Evolutionary conservation across 352 stramenopile species (phyloP).

Genomic region (Globisporangium heterothallicum): DNA sequence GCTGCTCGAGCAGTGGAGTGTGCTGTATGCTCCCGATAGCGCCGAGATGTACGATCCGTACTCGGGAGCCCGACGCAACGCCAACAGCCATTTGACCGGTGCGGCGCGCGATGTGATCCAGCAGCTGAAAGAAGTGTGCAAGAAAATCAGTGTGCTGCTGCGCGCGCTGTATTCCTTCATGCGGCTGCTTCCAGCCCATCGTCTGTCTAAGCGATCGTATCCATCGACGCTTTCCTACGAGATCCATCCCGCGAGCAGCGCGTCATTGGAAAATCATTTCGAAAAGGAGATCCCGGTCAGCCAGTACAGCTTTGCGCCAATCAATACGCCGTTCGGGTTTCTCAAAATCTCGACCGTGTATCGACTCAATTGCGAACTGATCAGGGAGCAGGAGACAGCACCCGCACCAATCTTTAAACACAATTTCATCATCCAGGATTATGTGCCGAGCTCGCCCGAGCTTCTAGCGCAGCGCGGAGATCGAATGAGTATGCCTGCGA

Average conservation of each 20-base stretch:
- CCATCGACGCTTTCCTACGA: constrained; percentile 58
- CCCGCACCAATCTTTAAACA: constrained; percentile 57
- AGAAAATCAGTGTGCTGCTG: constrained; percentile 70
- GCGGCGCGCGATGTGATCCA: constrained; percentile 67
- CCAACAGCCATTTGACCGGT: constrained; percentile 14
- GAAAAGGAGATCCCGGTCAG: constrained; percentile 37
- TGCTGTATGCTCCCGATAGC: constrained; percentile 43
- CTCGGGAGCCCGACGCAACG: background rate
- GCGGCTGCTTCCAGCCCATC: constrained; percentile 62
- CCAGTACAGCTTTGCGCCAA: constrained; percentile 72
- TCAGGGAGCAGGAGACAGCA: constrained; percentile 27
- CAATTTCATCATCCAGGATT: constrained; percentile 84
- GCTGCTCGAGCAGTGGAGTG: constrained; percentile 73
- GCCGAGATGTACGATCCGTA: constrained; percentile 19
- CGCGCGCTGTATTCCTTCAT: constrained; percentile 75
- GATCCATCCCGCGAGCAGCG: constrained; percentile 30
- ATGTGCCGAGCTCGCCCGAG: constrained; percentile 66
- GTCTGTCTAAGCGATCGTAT: constrained; percentile 62
- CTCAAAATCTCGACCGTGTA: constrained; percentile 67
- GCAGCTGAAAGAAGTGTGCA: constrained; percentile 76
- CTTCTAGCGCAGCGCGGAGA: constrained; percentile 13
- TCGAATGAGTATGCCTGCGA: constrained; percentile 3
- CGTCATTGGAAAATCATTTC: constrained; percentile 23
- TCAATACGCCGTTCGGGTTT: constrained; percentile 70
- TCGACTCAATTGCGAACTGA: constrained; percentile 47